Evolutionary conservation across 108 stramenopile genomes (phyloP), one percentile per base, ranked within the genome.

Genomic region (Pseudonitzschia multiseries): DNA sequence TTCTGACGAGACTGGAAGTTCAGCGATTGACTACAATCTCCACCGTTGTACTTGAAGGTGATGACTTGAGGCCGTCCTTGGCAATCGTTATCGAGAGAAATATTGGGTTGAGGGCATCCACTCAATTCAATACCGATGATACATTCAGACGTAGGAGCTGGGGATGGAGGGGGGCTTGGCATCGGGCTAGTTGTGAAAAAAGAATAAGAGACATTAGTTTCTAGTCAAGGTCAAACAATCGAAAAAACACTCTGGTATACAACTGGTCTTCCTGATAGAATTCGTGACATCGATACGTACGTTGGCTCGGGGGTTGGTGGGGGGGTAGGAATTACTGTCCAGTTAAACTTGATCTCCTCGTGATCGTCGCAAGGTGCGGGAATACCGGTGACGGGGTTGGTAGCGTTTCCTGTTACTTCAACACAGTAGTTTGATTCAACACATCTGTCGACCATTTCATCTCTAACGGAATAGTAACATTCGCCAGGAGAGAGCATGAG

Each of bases 1-100:
- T 76, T 76, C 41, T 72, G 71, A 26, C 53, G 64, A 46, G 56
- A 33, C 67, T 64, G 71, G 28, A 41, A 24, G 27, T 65, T 52
- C n/a, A 60, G 36, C 17, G 42, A 56, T 42, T 61, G 71, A 18
- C 21, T 5, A 61, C 71, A 71, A 0, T 44, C 43, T 57, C 71
- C 71, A 41, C 71, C 71, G 36, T 9, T 41, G 59, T 71, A 71
- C 41, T 22, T 28, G 33, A 78, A 64, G 42, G 62, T 65, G 4
- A 63, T 40, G 54, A 52, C 51, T 59, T 64, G 67, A 24, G 36
- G 71, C 15, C 70, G 77, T 8, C 77, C 63, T 40, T 67, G 57
- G 29, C 62, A 48, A 21, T 61, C 15, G 62, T 73, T 32, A 46
- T 48, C 24, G 21, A 44, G 43, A 65, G 40, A 14, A 36, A 29